Percentiles rank a stretch among this genome's conserved stretches.
Evolutionary conservation across 495 filamentous ascomycete species (phyloP).

Genomic region (Tuber borchii): DNA sequence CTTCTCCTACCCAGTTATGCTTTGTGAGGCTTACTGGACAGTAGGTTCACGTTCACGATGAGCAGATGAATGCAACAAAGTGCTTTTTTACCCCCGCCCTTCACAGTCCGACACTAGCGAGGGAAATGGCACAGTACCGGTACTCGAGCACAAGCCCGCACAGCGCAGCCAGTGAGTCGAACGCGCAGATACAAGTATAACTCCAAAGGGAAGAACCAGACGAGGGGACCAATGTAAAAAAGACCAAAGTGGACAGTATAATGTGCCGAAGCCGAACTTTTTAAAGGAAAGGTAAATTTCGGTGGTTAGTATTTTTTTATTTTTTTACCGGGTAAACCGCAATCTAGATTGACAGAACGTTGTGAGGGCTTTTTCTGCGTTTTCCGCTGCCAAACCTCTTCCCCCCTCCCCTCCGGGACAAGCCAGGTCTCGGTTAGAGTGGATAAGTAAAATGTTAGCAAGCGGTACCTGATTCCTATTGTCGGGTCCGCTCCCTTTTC

Average conservation of each 20-base stretch:
- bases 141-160: background rate
- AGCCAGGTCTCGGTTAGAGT: background rate
- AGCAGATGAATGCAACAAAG: background rate
- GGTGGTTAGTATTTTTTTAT: background rate
- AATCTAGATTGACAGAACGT: background rate
- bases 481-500: background rate
- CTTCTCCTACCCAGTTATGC: background rate
- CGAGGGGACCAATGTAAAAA: background rate
- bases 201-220: background rate
- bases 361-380: conserved; percentile 1
- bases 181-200: background rate
- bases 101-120: background rate
- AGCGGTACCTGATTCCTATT: background rate
- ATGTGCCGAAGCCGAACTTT: background rate
- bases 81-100: background rate
- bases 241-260: background rate
- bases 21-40: background rate
- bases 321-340: background rate
- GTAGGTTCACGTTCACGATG: background rate
- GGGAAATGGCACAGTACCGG: background rate
- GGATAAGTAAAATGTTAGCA: background rate
- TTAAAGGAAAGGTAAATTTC: background rate
- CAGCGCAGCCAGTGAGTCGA: background rate
- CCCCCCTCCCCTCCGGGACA: background rate
- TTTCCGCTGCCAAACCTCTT: background rate